Evolutionary conservation across 2,329 filamentous ascomycete genomes (phyloP).

Genomic region (Hypoxylon sp.): DNA sequence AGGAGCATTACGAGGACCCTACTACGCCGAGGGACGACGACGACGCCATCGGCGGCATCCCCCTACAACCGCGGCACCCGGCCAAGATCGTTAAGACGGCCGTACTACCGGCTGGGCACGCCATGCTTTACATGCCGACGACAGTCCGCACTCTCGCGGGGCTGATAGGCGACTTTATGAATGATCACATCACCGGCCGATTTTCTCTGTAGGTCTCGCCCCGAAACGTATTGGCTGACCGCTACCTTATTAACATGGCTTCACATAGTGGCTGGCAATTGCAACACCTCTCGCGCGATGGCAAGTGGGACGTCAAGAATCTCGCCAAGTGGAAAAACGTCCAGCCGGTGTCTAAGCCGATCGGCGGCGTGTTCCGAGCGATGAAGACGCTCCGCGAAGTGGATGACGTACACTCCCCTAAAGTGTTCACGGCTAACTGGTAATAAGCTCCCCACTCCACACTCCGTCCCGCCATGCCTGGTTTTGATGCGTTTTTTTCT

Average conservation of each 20-base stretch:
- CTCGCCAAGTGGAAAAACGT: conserved; percentile 89
- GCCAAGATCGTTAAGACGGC: conserved; percentile 69
- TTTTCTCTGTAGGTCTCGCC: conserved; percentile 64
- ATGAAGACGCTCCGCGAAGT: conserved; percentile 94
- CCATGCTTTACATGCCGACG: conserved; percentile 80
- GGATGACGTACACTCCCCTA: conserved; percentile 81
- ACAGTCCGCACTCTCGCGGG: conserved; percentile 80
- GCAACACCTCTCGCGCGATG: conserved; percentile 84
- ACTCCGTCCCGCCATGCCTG: neutral
- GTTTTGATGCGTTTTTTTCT: neutral
- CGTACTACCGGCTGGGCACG: conserved; percentile 80
- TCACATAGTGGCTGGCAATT: conserved; percentile 78
- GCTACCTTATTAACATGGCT: neutral
- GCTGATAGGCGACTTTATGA: conserved; percentile 82
- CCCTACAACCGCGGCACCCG: conserved; percentile 58
- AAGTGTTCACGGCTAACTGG: conserved; percentile 63
- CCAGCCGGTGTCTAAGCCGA: conserved; percentile 76
- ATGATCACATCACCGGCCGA: conserved; percentile 75
- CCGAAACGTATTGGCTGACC: neutral
- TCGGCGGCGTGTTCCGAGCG: conserved; percentile 81
- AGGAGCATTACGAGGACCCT: conserved; percentile 49
- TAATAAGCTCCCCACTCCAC: conserved; percentile 8
- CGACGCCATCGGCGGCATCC: conserved; percentile 50
- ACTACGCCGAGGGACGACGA: conserved; percentile 59
- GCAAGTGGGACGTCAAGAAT: conserved; percentile 99